These are phyloP conservation scores for Mrakia frigida DNA, from an alignment of 768 basidiomycete species.

Conservation along the genomic window DNA sequence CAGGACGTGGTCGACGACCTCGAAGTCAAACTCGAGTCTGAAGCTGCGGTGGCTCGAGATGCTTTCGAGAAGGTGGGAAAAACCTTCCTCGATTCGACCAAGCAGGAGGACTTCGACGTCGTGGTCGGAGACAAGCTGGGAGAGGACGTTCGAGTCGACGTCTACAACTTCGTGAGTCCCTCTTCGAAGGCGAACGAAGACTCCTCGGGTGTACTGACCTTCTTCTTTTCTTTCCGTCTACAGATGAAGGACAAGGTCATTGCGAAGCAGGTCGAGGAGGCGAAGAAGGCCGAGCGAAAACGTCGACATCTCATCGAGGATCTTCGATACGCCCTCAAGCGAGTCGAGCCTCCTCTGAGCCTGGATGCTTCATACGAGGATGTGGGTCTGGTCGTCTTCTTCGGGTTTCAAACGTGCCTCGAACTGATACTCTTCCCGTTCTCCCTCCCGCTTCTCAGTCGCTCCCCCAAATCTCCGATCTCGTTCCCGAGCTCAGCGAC, in stretches of 20 bases:
- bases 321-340: constrained; percentile 88
- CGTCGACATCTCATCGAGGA: constrained; percentile 89
- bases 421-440: background rate
- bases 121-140: background rate
- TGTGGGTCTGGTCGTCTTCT: constrained; percentile 48
- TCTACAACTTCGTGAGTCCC: constrained; percentile 52
- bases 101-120: background rate
- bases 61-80: constrained; percentile 6
- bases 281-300: constrained; percentile 66
- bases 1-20: constrained; percentile 87
- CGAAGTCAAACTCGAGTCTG: constrained; percentile 45
- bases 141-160: constrained; percentile 74
- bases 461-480: constrained; percentile 57
- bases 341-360: constrained; percentile 75
- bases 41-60: background rate
- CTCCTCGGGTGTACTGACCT: background rate
- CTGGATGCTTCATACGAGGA: constrained; percentile 70
- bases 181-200: background rate
- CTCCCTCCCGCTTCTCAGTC: background rate
- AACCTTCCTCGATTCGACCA: background rate
- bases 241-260: constrained; percentile 68
- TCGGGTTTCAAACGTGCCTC: no score
- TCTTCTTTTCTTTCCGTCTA: background rate
- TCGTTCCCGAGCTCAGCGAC: constrained; percentile 69
- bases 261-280: constrained; percentile 78